These are phyloP conservation scores for Uronychia setigera DNA, from an alignment of 73 alveolate species.

Conservation along the genomic window DNA sequence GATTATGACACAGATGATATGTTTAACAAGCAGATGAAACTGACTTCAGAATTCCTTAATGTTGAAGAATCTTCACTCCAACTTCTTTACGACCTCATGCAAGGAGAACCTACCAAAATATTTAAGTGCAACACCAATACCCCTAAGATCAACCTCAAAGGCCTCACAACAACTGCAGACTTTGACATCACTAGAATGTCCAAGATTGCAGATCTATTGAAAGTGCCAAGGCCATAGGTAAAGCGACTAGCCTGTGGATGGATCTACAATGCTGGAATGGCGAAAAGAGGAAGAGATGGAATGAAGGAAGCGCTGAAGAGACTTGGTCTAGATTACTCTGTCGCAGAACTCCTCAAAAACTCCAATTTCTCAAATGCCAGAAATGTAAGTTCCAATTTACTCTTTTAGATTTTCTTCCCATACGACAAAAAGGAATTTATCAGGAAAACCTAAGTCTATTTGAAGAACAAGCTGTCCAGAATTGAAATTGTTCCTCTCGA, in stretches of 20 bases:
- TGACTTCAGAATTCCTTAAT: constrained; percentile 10
- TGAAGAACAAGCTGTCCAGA: not conserved
- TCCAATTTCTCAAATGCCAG: not conserved
- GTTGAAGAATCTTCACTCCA: constrained; percentile 12
- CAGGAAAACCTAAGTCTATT: not conserved
- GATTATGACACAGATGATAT: not conserved
- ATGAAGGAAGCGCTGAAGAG: not conserved
- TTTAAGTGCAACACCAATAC: constrained; percentile 4
- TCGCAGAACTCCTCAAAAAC: constrained; percentile 1
- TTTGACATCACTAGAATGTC: constrained; percentile 23
- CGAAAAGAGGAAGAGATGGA: not conserved
- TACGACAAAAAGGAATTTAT: not conserved
- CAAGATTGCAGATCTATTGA: constrained; percentile 10
- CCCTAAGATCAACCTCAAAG: constrained; percentile 10
- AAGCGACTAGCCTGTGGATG: constrained; percentile 21
- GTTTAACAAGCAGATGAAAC: not conserved
- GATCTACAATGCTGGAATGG: constrained; percentile 5
- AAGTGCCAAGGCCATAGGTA: not conserved
- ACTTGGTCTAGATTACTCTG: not conserved
- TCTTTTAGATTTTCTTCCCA: not conserved
- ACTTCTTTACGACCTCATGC: constrained; percentile 9
- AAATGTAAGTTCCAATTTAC: not conserved
- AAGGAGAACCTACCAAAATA: constrained; percentile 24
- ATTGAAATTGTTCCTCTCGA: not conserved
- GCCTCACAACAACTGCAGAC: not conserved